Conservation (phyloP, 495 filamentous ascomycete genomes). For the Pyrenopolyporus hunteri region DNA sequence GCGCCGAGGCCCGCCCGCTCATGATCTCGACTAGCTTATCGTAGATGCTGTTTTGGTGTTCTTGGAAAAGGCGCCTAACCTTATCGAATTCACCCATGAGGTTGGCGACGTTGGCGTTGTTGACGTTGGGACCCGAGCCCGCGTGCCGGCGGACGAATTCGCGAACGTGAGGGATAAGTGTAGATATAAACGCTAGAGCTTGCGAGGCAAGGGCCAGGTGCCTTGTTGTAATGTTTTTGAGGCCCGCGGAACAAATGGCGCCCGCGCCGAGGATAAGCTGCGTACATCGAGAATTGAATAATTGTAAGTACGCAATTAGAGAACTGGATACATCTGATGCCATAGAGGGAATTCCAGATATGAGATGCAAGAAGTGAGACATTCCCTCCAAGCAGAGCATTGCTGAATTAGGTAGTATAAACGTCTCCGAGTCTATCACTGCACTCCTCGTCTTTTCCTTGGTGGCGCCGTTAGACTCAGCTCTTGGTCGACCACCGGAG, state of each 20-base stretch:
- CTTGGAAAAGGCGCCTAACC: conserved; percentile 83
- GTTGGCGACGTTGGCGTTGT: conserved; percentile 49
- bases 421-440: conserved; percentile 81
- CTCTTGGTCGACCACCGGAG: conserved; percentile 40
- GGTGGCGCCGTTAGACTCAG: conserved; percentile 56
- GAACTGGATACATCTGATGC: conserved; percentile 78
- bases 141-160: conserved; percentile 88
- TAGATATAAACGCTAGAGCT: conserved; percentile 84
- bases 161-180: conserved; percentile 85
- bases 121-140: conserved; percentile 59
- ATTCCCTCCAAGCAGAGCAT: conserved; percentile 79
- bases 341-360: conserved; percentile 85
- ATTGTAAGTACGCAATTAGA: conserved; percentile 68
- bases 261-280: conserved; percentile 96
- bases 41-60: conserved; percentile 91
- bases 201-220: conserved; percentile 94
- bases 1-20: conserved; percentile 74
- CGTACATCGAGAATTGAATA: conserved; percentile 92
- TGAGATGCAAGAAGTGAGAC: conserved; percentile 79
- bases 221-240: conserved; percentile 96
- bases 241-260: conserved; percentile 84
- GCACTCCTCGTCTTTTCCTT: conserved; percentile 77
- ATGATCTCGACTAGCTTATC: conserved; percentile 98
- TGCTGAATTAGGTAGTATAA: conserved; percentile 83
- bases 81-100: conserved; percentile 93